Conservation (phyloP, 768 basidiomycete species). For the Inosperma sp. region DNA sequence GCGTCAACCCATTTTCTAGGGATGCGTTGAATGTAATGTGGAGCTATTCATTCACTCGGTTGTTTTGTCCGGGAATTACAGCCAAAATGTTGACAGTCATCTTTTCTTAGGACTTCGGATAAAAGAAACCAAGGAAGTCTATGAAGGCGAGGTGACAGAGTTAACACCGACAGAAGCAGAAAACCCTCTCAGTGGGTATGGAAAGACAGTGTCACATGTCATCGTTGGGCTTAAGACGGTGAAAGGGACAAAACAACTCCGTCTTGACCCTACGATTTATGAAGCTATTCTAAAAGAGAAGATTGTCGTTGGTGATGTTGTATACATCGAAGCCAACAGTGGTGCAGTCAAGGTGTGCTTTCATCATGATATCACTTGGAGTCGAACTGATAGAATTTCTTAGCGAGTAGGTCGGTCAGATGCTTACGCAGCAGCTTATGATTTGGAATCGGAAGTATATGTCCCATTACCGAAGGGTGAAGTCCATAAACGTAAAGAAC, state of each 20-base stretch:
- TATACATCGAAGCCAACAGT: slow-evolving; percentile 90
- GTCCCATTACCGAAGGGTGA: slow-evolving; percentile 96
- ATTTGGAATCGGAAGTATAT: slow-evolving; percentile 97
- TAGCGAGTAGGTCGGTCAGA: slow-evolving; percentile 95
- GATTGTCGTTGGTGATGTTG: slow-evolving; percentile 93
- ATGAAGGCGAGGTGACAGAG: slow-evolving; percentile 98
- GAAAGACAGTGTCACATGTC: slow-evolving; percentile 98
- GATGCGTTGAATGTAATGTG: not conserved
- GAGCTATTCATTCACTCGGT: not conserved
- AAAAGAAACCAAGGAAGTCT: slow-evolving; percentile 98
- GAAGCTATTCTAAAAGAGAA: slow-evolving; percentile 97
- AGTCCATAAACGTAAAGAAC: slow-evolving; percentile 92
- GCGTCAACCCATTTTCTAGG: too few relatives aligned
- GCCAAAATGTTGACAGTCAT: not conserved
- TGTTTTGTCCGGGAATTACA: not conserved
- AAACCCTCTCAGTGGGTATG: slow-evolving; percentile 95
- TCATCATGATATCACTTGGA: not conserved
- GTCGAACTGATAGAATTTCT: slow-evolving; percentile 13
- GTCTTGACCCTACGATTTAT: slow-evolving; percentile 92
- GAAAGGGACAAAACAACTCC: slow-evolving; percentile 88
- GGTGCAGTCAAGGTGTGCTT: slow-evolving; percentile 90
- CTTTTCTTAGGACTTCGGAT: slow-evolving; percentile 77
- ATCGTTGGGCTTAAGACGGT: slow-evolving; percentile 93
- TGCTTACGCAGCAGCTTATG: slow-evolving; percentile 95
- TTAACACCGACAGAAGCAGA: slow-evolving; percentile 94